Base-by-base conservation (phyloP, 2,329 filamentous ascomycete species). In the Aspergillus tamarii region DNA sequence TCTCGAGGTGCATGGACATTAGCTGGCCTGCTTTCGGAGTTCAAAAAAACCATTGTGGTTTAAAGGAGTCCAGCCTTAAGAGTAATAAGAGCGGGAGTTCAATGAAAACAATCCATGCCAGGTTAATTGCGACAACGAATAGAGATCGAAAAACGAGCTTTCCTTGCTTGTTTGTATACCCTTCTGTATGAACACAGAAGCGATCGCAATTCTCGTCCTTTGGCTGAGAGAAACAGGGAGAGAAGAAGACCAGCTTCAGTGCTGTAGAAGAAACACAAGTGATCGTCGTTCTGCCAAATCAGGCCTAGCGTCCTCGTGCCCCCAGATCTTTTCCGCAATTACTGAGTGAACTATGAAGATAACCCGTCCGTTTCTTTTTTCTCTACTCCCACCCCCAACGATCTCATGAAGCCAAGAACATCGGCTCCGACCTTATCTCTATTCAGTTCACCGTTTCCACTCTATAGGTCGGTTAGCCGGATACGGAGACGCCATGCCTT, bases 1-100 rank as follows among this genome's bases (percentile, higher is more conserved):
- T 99, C 95, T 81, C 95, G 92, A 66, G 88, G 81, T 14, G 82
- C 81, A 64, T 72, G 67, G 34, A 68, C 66, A 53, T 66, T 72
- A 59, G 70, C 72, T 60, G 72, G 72, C 64, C 70, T 69, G 60
- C 67, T 63, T n/a, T 72, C 72, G 45, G 69, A 62, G 58, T 72
- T 70, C 36, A 73, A 67, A 57, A 75, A 76, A 53, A 72, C 75
- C 76, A 80, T 78, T 59, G 64, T 67, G 62, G 46, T 52, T 56
- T 58, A 30, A 28, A 30, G 46, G 57, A 26, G 32, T 41, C 32
- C 30, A 36, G 34, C 26, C n/a, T 19, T 52, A 53, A 52, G n/a
- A 19, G 34, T 36, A 36, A 43, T 30, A 23, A 32, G 48, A 61
- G 56, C 58, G 58, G 59, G 64, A 32, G 50, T 57, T 62, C 30